Percentiles rank a stretch among this genome's conserved stretches.
Conservation (phyloP, 345 rosid genomes). For the Salix viminalis region DNA sequence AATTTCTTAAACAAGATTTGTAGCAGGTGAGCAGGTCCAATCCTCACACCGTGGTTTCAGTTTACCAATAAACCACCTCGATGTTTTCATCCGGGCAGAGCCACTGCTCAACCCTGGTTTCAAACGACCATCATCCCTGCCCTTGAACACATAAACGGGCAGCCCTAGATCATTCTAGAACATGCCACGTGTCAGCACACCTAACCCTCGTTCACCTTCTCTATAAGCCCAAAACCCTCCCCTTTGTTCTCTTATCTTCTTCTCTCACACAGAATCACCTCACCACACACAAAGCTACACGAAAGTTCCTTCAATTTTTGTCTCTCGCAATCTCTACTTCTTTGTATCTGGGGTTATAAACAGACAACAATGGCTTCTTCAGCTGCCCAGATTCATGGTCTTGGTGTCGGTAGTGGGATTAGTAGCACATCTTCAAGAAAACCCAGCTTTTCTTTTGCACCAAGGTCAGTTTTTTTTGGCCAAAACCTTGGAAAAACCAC, state of each 20-base stretch:
- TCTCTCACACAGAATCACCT: background rate
- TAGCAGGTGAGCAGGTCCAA: too few species aligned
- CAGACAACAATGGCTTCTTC: constrained; percentile 57
- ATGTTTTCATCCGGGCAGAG: constrained; percentile 11
- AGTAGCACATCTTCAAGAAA: constrained; percentile 26
- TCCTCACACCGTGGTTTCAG: too few species aligned
- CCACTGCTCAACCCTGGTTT: background rate
- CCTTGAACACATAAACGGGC: background rate
- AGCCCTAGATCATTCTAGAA: constrained; percentile 15
- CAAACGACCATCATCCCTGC: background rate
- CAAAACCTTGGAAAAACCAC: constrained; percentile 26
- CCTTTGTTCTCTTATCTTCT: constrained; percentile 17
- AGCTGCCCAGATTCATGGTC: constrained; percentile 67
- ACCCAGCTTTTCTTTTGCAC: constrained; percentile 15
- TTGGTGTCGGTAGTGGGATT: constrained; percentile 46
- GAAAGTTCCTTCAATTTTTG: background rate
- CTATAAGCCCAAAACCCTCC: constrained; percentile 26
- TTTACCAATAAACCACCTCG: background rate
- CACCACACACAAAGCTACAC: background rate
- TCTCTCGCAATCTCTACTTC: background rate
- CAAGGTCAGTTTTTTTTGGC: constrained; percentile 56
- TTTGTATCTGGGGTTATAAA: too few species aligned
- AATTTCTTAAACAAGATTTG: too few species aligned
- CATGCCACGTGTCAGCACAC: constrained; percentile 41
- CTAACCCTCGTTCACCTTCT: constrained; percentile 25